Conservation (phyloP, 1,284 basidiomycete genomes). For the Sporisorium iseilematis-ciliati region DNA sequence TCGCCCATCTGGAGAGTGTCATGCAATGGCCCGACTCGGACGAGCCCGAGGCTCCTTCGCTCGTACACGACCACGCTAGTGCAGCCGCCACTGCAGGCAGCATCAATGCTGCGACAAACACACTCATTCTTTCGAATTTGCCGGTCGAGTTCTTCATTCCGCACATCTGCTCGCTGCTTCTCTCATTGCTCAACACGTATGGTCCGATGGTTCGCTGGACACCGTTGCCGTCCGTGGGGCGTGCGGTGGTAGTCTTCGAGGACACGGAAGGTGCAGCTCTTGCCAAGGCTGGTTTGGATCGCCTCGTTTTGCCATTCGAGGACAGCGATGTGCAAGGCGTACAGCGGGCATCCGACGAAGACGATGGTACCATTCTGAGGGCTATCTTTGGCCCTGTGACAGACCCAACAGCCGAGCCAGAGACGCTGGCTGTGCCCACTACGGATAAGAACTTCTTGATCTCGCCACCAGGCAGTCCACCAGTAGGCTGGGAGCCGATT, state of each 20-base stretch:
- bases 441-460: slow-evolving; percentile 95
- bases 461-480: slow-evolving; percentile 97
- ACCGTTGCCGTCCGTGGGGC: slow-evolving; percentile 59
- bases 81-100: background rate
- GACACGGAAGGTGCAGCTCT: slow-evolving; percentile 39
- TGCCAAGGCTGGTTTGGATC: slow-evolving; percentile 61
- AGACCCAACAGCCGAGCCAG: slow-evolving; percentile 26
- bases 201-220: slow-evolving; percentile 62
- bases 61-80: slow-evolving; percentile 3
- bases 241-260: slow-evolving; percentile 59
- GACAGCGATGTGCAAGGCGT: slow-evolving; percentile 47
- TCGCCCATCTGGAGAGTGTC: slow-evolving; percentile 50
- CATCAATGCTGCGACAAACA: slow-evolving; percentile 45
- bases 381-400: slow-evolving; percentile 38
- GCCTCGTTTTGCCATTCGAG: slow-evolving; percentile 55
- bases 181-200: slow-evolving; percentile 61
- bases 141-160: slow-evolving; percentile 63
- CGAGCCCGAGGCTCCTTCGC: slow-evolving; percentile 21
- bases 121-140: slow-evolving; percentile 62
- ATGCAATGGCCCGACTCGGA: slow-evolving; percentile 53
- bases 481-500: slow-evolving; percentile 94
- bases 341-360: slow-evolving; percentile 24
- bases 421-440: slow-evolving; percentile 73
- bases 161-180: slow-evolving; percentile 53
- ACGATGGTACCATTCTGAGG: slow-evolving; percentile 38